phyloP scores from a whole-genome alignment of 2,329 filamentous ascomycete species.

The Ophiognomonia clavigignenti-juglandacearum region DNA sequence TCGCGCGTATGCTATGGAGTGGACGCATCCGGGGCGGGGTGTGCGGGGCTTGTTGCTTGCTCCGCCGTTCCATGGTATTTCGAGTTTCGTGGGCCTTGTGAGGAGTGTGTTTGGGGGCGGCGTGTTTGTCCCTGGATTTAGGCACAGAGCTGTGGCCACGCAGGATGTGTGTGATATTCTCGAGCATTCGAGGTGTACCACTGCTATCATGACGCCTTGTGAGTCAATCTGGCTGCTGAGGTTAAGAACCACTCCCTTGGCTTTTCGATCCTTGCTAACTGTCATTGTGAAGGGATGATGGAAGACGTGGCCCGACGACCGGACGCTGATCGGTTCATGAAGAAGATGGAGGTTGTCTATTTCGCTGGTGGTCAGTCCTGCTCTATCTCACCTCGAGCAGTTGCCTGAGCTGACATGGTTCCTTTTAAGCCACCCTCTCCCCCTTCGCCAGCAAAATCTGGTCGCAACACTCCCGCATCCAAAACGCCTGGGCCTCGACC shows the following conservation, averaged over 20 bases:
- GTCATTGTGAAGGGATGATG: slow-evolving; percentile 14
- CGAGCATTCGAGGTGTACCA: slow-evolving; percentile 11
- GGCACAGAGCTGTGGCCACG: slow-evolving; percentile 13
- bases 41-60: slow-evolving; percentile 15
- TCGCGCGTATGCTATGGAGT: slow-evolving; percentile 3
- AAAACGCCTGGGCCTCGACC: slow-evolving; percentile 16
- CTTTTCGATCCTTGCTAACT: background rate
- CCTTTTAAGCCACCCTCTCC: slow-evolving; percentile 11
- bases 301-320: slow-evolving; percentile 17
- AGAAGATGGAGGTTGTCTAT: background rate
- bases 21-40: slow-evolving; percentile 7
- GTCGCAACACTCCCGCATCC: slow-evolving; percentile 9
- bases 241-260: too few relatives aligned
- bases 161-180: slow-evolving; percentile 17
- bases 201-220: slow-evolving; percentile 17
- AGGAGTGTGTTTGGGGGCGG: slow-evolving; percentile 16
- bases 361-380: slow-evolving; percentile 11
- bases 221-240: too few relatives aligned
- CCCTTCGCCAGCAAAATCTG: slow-evolving; percentile 5
- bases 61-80: slow-evolving; percentile 18
- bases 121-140: slow-evolving; percentile 16
- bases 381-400: background rate
- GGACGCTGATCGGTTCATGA: slow-evolving; percentile 11
- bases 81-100: slow-evolving; percentile 6
- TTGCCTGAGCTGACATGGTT: too few relatives aligned